Evolutionary conservation across 345 rosid genomes (phyloP), one percentile per base, ranked within the genome.

Genomic region (Zanthoxylum bungeanum): DNA sequence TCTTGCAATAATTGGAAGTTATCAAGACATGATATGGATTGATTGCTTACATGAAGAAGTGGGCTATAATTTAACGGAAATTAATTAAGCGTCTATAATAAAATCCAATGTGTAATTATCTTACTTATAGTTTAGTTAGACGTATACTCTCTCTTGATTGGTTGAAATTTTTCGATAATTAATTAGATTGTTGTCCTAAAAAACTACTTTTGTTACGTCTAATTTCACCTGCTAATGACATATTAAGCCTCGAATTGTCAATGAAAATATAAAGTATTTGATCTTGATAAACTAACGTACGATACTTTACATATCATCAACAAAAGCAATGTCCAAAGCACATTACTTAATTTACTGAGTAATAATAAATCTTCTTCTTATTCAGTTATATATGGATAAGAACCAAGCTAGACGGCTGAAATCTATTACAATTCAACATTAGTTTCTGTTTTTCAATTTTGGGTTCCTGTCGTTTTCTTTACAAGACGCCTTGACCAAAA

Each of bases 391-490:
- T 14, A 11, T 17, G 57, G 56, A 65, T 65, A 65, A 42, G 55
- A 30, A 64, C 56, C 14, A 64, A n/a, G 55, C 16, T n/a, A 10
- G 27, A 4, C 37, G 11, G 25, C 27, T 64, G 33, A 44, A 16
- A 14, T 14, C 49, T 4, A 3, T 44, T 44, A 4, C 49, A 49
- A 65, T 31, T 33, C 46, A 66, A 51, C 42, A 12, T 50, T 66
- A 9, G 34, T 21, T 52, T 21, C 25, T 3, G 5, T 0, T 5
- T 21, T 31, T 33, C 21, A 36, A 49, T 14, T 11, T 9, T 10
- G 19, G 3, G 27, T 4, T 21, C 40, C 33, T 24, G 71, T 67
- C 71, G 46, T 68, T 68, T 12, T 68, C 71, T 24, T n/a, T 4
- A 31, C 6, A 34, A 66, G 31, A 22, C 11, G 4, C 19, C 34